phyloP scores from a whole-genome alignment of 75 land plant genomes.

The Pinus tabuliformis region DNA sequence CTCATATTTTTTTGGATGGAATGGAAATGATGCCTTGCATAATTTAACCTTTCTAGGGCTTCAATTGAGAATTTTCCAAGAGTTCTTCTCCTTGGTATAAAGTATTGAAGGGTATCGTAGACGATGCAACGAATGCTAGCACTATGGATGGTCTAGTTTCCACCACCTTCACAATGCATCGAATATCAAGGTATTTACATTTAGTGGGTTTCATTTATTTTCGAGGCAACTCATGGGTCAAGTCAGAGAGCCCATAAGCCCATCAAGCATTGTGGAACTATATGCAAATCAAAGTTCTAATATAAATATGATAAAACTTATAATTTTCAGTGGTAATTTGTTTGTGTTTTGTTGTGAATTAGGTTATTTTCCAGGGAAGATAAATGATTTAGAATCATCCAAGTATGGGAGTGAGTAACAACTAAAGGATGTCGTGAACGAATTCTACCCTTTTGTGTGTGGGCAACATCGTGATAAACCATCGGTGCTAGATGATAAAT shows the following conservation, averaged over 20 bases:
- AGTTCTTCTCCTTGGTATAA: too few species aligned
- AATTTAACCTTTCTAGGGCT: too few species aligned
- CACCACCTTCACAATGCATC: too few species aligned
- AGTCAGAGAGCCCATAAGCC: neutral
- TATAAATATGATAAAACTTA: neutral
- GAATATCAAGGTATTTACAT: too few species aligned
- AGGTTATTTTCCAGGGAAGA: constrained; percentile 78
- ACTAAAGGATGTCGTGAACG: constrained; percentile 20
- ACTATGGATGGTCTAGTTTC: too few species aligned
- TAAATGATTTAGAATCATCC: constrained; percentile 27
- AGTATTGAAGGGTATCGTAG: too few species aligned
- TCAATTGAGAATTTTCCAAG: too few species aligned
- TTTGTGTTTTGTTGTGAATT: neutral
- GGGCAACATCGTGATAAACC: constrained; percentile 37
- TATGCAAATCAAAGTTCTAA: neutral
- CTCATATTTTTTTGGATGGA: too few species aligned
- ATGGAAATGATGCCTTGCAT: too few species aligned
- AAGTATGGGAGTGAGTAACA: constrained; percentile 19
- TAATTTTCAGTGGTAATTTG: neutral
- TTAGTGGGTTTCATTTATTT: too few species aligned
- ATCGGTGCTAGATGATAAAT: constrained; percentile 22
- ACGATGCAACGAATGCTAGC: too few species aligned
- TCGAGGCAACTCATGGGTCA: too few species aligned
- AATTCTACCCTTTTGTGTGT: constrained; percentile 22
- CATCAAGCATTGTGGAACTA: neutral